phyloP scores from a whole-genome alignment of 192 early-diverging fungal species.

The Coemansia aciculifera region DNA sequence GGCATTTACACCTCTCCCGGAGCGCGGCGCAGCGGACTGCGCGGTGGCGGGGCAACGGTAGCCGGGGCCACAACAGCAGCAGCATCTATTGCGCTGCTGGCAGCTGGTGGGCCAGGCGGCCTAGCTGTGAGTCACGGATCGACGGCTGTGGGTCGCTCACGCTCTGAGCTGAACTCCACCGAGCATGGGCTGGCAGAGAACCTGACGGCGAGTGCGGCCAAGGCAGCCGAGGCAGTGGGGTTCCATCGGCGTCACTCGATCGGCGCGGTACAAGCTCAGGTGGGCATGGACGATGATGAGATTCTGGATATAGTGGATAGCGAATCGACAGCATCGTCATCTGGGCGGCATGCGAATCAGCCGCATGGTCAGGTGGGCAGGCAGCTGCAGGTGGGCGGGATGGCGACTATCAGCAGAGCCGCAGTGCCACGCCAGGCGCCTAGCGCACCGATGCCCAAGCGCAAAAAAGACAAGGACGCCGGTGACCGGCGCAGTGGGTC shows the following conservation, averaged over 20 bases:
- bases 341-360: conserved; percentile 18
- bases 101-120: not conserved
- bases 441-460: conserved; percentile 24
- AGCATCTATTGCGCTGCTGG: conserved; percentile 16
- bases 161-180: conserved; percentile 7
- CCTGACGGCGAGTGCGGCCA: not conserved
- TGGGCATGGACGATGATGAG: conserved; percentile 25
- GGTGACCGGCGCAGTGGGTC: conserved; percentile 30
- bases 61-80: not conserved
- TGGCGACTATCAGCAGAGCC: conserved; percentile 6
- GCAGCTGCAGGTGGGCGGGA: conserved; percentile 14
- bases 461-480: conserved; percentile 37
- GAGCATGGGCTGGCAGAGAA: not conserved
- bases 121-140: conserved; percentile 18
- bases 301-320: conserved; percentile 40
- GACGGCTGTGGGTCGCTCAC: conserved; percentile 9
- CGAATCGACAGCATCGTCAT: not conserved
- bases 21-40: conserved; percentile 35
- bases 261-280: conserved; percentile 36
- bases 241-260: conserved; percentile 54
- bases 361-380: conserved; percentile 24
- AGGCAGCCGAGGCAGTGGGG: not conserved
- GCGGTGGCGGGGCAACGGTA: conserved; percentile 7
- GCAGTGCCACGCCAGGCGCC: conserved; percentile 15
- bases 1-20: conserved; percentile 10